phyloP scores from a whole-genome alignment of 495 filamentous ascomycete species.

The Lasiosphaeriaceae sp. region DNA sequence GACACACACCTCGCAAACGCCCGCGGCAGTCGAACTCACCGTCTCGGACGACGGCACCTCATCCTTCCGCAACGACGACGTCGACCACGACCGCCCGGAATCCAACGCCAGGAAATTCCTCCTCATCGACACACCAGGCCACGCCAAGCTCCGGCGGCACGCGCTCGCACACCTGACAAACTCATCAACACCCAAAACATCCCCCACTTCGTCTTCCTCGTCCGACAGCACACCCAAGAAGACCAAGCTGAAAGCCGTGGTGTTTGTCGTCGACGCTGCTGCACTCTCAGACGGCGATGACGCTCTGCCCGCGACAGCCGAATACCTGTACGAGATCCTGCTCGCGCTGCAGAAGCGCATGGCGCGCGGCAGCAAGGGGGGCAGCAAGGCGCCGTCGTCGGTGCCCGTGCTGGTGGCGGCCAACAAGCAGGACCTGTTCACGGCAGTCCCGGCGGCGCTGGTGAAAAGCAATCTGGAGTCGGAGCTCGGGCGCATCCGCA shows the following conservation, averaged over 20 bases:
- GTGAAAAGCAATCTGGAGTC: slow-evolving; percentile 72
- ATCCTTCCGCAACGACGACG: slow-evolving; percentile 54
- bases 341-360: slow-evolving; percentile 72
- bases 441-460: slow-evolving; percentile 75
- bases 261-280: slow-evolving; percentile 87
- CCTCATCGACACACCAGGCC: slow-evolving; percentile 85
- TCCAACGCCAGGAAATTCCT: slow-evolving; percentile 65
- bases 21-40: slow-evolving; percentile 66
- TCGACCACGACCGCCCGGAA: slow-evolving; percentile 35
- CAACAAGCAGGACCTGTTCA: slow-evolving; percentile 95
- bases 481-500: slow-evolving; percentile 77
- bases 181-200: slow-evolving; percentile 41
- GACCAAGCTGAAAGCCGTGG: slow-evolving; percentile 63
- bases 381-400: slow-evolving; percentile 54
- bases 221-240: slow-evolving; percentile 50
- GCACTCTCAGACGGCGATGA: slow-evolving; percentile 55
- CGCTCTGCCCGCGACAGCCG: slow-evolving; percentile 31
- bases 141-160: slow-evolving; percentile 80
- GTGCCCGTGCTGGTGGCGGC: slow-evolving; percentile 80
- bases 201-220: slow-evolving; percentile 43
- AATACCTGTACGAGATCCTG: slow-evolving; percentile 81
- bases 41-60: slow-evolving; percentile 59
- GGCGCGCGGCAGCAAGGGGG: slow-evolving; percentile 49
- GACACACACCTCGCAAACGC: slow-evolving; percentile 80
- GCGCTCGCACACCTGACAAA: slow-evolving; percentile 52